A percentile compares a stretch with the other conserved stretches of the same genome.
phyloP scores from a whole-genome alignment of 176 grass and related monocot genomes.

The Bonia amplexicaulis region DNA sequence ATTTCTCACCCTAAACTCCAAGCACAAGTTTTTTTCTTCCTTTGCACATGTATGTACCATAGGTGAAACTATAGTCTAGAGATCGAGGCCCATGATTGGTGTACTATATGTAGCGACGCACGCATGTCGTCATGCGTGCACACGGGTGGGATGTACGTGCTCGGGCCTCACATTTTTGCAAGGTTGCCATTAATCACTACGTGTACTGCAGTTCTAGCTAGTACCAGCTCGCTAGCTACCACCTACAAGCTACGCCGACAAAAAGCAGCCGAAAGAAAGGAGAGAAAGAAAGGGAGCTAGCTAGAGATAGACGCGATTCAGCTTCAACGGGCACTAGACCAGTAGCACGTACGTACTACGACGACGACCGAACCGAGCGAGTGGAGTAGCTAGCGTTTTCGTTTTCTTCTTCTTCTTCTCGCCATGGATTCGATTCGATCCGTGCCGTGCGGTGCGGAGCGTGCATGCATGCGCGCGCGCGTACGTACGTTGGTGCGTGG shows the following conservation, averaged over 20 bases:
- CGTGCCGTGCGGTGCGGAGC: neutral
- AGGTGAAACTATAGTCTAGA: neutral
- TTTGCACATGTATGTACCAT: neutral
- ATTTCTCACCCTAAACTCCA: too few relatives aligned
- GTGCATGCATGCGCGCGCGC: neutral
- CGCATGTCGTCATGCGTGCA: conserved; percentile 13
- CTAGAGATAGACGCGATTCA: neutral
- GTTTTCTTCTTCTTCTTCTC: neutral
- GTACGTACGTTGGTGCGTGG: neutral
- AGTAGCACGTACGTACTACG: neutral
- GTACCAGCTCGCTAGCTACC: neutral
- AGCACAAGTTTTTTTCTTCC: neutral
- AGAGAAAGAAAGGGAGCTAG: too few relatives aligned
- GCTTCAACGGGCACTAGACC: neutral
- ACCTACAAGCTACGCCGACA: neutral
- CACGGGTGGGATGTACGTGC: neutral
- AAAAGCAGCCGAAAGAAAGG: neutral
- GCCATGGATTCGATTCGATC: neutral
- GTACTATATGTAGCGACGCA: neutral
- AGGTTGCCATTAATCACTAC: neutral
- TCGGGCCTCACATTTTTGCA: too few relatives aligned
- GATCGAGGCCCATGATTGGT: neutral
- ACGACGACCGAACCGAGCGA: neutral
- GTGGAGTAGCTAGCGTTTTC: neutral
- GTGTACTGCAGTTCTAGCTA: too few relatives aligned